Conservation (phyloP, 345 rosid genomes). For the Gossypium anomalum region DNA sequence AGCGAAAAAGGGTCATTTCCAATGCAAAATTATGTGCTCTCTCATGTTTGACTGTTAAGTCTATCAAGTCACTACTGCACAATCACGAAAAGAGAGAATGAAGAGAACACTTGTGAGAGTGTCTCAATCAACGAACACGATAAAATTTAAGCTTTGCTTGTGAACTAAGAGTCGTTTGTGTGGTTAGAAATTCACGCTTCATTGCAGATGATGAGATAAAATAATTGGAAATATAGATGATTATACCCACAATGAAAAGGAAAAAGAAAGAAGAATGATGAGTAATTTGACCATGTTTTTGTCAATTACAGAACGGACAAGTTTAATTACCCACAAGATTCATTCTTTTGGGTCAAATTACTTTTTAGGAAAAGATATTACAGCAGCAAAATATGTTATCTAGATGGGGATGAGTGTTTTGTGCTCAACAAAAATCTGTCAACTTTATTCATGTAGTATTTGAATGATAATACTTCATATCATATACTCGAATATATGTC, state of each 20-base stretch:
- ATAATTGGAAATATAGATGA: not conserved
- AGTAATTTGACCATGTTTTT: not conserved
- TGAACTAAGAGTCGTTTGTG: not conserved
- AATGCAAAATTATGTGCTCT: not conserved
- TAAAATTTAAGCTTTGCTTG: conserved; percentile 3
- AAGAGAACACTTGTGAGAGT: not conserved
- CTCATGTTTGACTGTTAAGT: not conserved
- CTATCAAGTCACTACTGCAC: conserved; percentile 4
- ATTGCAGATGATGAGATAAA: not conserved
- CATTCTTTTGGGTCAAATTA: not conserved
- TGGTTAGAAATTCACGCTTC: not conserved
- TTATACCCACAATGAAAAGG: too few relatives aligned
- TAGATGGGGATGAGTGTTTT: not conserved
- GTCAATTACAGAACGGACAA: not conserved
- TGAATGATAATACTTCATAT: not conserved
- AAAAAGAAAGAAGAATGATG: not conserved
- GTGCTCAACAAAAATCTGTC: not conserved
- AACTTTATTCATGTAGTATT: not conserved
- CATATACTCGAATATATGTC: not conserved
- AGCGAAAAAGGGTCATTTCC: not conserved
- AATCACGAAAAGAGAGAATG: not conserved
- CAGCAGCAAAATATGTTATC: not conserved
- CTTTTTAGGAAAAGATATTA: too few relatives aligned
- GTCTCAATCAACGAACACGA: conserved; percentile 6
- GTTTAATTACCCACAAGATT: not conserved